Percentiles rank a stretch among this genome's conserved stretches.
Evolutionary conservation across 345 rosid species (phyloP).

Genomic region (Hibiscus mutabilis): DNA sequence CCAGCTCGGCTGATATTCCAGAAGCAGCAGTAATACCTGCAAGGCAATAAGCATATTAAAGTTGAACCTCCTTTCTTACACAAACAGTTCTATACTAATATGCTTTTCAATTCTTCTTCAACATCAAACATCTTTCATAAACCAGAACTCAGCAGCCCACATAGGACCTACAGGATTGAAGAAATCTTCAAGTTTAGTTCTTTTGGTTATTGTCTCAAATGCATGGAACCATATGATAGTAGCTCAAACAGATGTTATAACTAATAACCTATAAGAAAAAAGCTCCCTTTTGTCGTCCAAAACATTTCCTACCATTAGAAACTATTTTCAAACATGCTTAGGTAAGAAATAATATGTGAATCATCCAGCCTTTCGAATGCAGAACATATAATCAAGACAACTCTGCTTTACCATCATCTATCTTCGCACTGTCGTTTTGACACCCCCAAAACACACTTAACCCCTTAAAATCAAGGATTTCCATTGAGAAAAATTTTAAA

Average conservation of each 20-base stretch:
- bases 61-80: not conserved
- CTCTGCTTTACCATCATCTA: not conserved
- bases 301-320: not conserved
- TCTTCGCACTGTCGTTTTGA: not conserved
- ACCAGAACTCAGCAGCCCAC: not conserved
- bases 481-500: not conserved
- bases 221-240: not conserved
- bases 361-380: not conserved
- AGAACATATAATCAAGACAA: not conserved
- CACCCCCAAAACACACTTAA: not conserved
- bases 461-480: not conserved
- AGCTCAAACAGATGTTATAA: not conserved
- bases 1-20: slow-evolving; percentile 91
- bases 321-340: not conserved
- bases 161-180: not conserved
- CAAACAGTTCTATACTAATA: not conserved
- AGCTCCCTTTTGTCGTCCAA: not conserved
- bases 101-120: not conserved
- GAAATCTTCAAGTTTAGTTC: not conserved
- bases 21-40: slow-evolving; percentile 97
- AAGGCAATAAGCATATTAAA: slow-evolving; percentile 14
- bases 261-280: not conserved
- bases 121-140: not conserved
- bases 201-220: not conserved
- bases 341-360: not conserved